Evolutionary conservation across 1,139 yeast species (phyloP), one percentile per base, ranked within the genome.

Genomic region (Suhomyces bribrorum): DNA sequence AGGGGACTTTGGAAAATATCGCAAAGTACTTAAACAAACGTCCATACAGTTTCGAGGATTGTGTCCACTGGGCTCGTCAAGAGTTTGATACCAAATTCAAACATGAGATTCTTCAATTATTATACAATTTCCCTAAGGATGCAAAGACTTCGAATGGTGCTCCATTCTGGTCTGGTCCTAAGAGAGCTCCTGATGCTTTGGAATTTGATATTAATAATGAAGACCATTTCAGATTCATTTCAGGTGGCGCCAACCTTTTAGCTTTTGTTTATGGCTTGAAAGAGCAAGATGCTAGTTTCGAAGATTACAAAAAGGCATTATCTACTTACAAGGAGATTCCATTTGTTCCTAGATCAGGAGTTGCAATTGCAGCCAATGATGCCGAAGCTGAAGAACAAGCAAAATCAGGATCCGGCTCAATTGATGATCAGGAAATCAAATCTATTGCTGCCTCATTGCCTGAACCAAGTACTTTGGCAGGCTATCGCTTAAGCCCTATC

Each of bases 101-200:
- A 55, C 81, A 89, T 56, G 97, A 92, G 43, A 89, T 90, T 49
- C 73, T 81, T 56, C 99, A 92, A 69, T 75, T 92, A 52, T 75
- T 94, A 50, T 92, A 79, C 73, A 90, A 90, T 61, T 94, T 94
- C 77, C 98, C 98, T 20, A 79, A 76, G 46, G 98, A 92, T 65
- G 95, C 97, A 5, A 83, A 77, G 39, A 92, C 97, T 2, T 82
- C 96, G 0, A 76, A 77, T 41, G 98, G 98, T 40, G 90, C 85
- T 26, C 94, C 95, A 49, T 92, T 92, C 67, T 92, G 99, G 99
- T 81, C 96, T 17, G 97, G 97, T 44, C 95, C 97, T 31, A 92
- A 92, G 69, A 83, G 98, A 62, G 96, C 96, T 15, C 99, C 99
- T 38, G 79, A 77, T 32, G 89, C 96, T 14, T 73, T 89, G 47